Evolutionary conservation across 192 early-diverging fungal species (phyloP), one percentile per base, ranked within the genome.

Genomic region (Umbelopsis isabellina): DNA sequence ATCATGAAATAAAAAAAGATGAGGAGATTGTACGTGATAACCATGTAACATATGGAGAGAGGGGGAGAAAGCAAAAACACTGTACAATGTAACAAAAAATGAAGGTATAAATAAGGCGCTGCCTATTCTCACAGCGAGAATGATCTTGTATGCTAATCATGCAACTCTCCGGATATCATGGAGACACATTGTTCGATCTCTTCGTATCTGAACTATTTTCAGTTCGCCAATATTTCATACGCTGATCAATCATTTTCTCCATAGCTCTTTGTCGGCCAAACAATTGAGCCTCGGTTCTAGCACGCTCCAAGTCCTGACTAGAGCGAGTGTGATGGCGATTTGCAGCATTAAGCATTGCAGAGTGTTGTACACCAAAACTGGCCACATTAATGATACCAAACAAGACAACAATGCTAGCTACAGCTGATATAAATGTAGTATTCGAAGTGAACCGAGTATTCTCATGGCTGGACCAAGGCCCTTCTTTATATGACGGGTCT

Each of bases 311-410:
- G 47, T 76, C 72, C 27, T 73, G 48, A 35, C 68, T 61, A n/a
- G 75, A 58, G 48, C 67, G 30, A 16, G 47, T 20, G 25, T 80
- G 75, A 67, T 74, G 75, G 21, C 67, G 55, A 68, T 80, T 67
- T 21, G 71, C 72, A 1, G 65, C 72, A 61, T 22, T 44, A n/a
- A 67, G 47, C 21, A 71, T 37, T 16, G 16, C 23, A 9, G 22
- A 67, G 27, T 49, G 20, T 44, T 44, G 52, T 20, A 15, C 46
- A 23, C 58, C 64, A 23, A 72, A 49, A 33, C 47, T 46, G 18
- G 64, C 27, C 15, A 68, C 52, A 48, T 72, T 66, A 45, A 70
- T 44, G 11, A 66, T 45, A 9, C 30, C 66, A 15, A 67, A 45
- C 23, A 75, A 55, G 11, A 76, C 33, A 12, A 46, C 30, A 10